Percentiles rank a stretch among this genome's conserved stretches.
These are phyloP conservation scores for Stachybotrys chartarum DNA, from an alignment of 2,329 filamentous ascomycete genomes.

Conservation along the genomic window DNA sequence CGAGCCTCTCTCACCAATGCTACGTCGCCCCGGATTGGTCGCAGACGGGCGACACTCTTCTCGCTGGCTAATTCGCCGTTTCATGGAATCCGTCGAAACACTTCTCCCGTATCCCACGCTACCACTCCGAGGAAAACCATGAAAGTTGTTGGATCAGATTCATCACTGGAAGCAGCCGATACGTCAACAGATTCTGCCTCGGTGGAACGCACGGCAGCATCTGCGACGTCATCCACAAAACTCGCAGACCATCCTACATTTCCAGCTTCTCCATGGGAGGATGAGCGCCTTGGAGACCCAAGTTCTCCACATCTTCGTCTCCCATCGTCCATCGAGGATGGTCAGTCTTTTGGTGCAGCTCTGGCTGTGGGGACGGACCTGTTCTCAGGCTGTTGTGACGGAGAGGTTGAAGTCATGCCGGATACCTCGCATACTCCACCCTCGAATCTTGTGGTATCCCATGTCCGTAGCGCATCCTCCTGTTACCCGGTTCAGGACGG, in stretches of 20 bases:
- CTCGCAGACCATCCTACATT: background rate
- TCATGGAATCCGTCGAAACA: background rate
- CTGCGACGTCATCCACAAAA: background rate
- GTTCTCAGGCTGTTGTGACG: background rate
- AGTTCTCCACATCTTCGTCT: background rate
- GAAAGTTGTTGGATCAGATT: background rate
- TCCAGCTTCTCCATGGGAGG: background rate
- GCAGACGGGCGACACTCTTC: background rate
- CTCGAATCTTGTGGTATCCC: background rate
- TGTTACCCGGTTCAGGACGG: slow-evolving; percentile 18
- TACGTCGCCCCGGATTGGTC: background rate
- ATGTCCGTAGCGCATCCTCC: slow-evolving; percentile 21
- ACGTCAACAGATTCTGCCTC: background rate
- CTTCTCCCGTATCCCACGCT: background rate
- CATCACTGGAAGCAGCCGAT: background rate
- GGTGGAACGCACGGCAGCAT: background rate
- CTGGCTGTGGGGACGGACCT: background rate
- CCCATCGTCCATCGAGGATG: background rate
- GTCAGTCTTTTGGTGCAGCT: background rate
- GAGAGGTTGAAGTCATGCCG: background rate
- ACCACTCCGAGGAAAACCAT: background rate
- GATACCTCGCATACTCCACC: background rate
- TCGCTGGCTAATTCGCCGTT: background rate
- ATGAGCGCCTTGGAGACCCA: background rate
- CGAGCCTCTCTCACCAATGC: background rate